phyloP scores from a whole-genome alignment of 768 basidiomycete species.

The Strobilomyces echinocephalus region DNA sequence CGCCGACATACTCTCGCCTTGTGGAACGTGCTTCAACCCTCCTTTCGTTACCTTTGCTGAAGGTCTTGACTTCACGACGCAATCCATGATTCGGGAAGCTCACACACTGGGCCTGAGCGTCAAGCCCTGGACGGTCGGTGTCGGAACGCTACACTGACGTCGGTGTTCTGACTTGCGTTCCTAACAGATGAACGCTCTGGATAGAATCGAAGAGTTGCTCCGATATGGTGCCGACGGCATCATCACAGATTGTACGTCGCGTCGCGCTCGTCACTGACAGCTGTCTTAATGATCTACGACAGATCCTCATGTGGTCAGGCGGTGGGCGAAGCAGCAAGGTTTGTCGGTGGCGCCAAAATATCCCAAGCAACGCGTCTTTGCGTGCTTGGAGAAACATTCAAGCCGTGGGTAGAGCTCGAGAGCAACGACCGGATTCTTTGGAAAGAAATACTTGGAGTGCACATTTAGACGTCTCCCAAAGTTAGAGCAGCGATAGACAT shows the following conservation, averaged over 20 bases:
- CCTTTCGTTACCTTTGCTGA: slow-evolving; percentile 39
- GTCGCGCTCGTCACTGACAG: not conserved
- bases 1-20: slow-evolving; percentile 64
- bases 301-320: slow-evolving; percentile 56
- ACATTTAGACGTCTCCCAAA: not conserved
- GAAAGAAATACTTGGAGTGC: not conserved
- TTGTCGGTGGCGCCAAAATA: slow-evolving; percentile 51
- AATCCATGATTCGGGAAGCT: slow-evolving; percentile 62
- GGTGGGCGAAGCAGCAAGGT: slow-evolving; percentile 52
- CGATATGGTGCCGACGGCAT: slow-evolving; percentile 67
- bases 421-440: not conserved
- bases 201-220: slow-evolving; percentile 55
- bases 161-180: not conserved
- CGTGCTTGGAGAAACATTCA: slow-evolving; percentile 53
- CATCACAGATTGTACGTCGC: slow-evolving; percentile 60
- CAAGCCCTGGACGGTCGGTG: slow-evolving; percentile 70
- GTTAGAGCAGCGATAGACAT: not conserved
- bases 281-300: not conserved
- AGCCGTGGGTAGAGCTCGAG: not conserved
- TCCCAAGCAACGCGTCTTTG: slow-evolving; percentile 54
- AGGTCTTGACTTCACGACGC: slow-evolving; percentile 57
- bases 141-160: not conserved
- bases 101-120: slow-evolving; percentile 60
- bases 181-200: slow-evolving; percentile 55
- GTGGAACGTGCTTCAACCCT: slow-evolving; percentile 39